A percentile compares a stretch with the other conserved stretches of the same genome.
These are phyloP conservation scores for Tolypocladium nubicola DNA, from an alignment of 2,329 filamentous ascomycete genomes.

Conservation along the genomic window DNA sequence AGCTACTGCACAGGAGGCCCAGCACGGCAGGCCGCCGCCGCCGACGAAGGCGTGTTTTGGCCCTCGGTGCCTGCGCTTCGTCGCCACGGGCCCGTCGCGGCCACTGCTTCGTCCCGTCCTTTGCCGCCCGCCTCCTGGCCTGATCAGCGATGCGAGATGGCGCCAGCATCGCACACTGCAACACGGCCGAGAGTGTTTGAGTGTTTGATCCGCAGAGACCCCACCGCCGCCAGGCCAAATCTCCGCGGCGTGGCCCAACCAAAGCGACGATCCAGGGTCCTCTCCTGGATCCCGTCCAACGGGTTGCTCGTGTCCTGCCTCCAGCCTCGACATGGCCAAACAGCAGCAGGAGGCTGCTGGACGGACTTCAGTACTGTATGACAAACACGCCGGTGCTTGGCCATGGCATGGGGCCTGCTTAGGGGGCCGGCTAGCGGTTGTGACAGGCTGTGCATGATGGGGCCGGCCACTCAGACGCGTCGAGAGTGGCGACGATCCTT, in stretches of 20 bases:
- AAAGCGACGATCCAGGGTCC: slow-evolving; percentile 1
- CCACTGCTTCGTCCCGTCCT: neutral
- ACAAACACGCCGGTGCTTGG: slow-evolving; percentile 2
- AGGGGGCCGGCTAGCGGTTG: neutral
- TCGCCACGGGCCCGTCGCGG: neutral
- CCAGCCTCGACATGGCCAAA: neutral
- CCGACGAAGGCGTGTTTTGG: neutral
- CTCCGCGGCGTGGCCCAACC: slow-evolving; percentile 1
- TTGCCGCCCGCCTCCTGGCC: neutral
- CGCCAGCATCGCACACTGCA: too few relatives aligned
- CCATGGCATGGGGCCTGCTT: neutral
- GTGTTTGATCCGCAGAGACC: neutral
- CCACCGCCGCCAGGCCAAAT: neutral
- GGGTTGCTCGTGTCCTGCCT: neutral
- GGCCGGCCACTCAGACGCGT: slow-evolving; percentile 8
- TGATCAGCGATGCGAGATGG: neutral
- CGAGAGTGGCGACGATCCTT: slow-evolving; percentile 12
- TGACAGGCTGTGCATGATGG: slow-evolving; percentile 5
- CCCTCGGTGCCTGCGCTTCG: neutral
- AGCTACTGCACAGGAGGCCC: neutral
- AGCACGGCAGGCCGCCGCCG: neutral
- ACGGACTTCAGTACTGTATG: neutral
- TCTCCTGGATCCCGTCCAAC: slow-evolving; percentile 5
- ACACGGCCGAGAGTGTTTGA: neutral
- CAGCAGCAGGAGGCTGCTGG: neutral